Conservation (phyloP, 1,284 basidiomycete genomes). For the Microstroma glucosiphilum region DNA sequence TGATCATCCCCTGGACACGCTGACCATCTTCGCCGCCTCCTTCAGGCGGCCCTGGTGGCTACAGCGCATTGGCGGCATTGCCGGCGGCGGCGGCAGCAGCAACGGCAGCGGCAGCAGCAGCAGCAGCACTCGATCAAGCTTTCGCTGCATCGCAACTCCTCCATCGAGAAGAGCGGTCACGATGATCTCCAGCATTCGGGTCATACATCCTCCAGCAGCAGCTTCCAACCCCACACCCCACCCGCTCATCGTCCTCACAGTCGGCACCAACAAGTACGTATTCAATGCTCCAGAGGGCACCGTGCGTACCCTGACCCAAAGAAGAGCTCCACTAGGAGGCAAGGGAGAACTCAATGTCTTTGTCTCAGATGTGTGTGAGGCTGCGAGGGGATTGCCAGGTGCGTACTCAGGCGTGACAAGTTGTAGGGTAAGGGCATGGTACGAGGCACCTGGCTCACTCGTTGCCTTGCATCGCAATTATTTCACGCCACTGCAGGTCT, state of each 20-base stretch:
- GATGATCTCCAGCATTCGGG: conserved; percentile 24
- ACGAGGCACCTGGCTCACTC: no score
- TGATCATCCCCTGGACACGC: no score
- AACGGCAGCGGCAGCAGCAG: no score
- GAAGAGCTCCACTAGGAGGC: conserved; percentile 59
- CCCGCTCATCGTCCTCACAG: conserved; percentile 66
- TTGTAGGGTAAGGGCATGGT: no score
- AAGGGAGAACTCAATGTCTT: conserved; percentile 61
- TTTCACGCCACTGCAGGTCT: conserved; percentile 57
- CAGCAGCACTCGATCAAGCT: no score
- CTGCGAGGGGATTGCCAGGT: conserved; percentile 69
- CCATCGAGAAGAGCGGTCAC: not conserved
- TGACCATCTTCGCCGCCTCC: no score
- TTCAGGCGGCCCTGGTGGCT: no score
- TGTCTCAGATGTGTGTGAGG: conserved; percentile 62
- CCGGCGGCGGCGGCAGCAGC: no score
- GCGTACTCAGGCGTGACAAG: not conserved
- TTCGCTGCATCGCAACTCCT: no score
- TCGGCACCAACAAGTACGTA: conserved; percentile 72
- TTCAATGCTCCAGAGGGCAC: conserved; percentile 81
- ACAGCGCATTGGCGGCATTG: no score
- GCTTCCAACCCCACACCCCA: conserved; percentile 67
- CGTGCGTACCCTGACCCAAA: conserved; percentile 66
- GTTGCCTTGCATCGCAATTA: no score
- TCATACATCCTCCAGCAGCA: conserved; percentile 44